Evolutionary conservation across 202 grass and related monocot genomes (phyloP).

Genomic region (Brachypodium distachyon): DNA sequence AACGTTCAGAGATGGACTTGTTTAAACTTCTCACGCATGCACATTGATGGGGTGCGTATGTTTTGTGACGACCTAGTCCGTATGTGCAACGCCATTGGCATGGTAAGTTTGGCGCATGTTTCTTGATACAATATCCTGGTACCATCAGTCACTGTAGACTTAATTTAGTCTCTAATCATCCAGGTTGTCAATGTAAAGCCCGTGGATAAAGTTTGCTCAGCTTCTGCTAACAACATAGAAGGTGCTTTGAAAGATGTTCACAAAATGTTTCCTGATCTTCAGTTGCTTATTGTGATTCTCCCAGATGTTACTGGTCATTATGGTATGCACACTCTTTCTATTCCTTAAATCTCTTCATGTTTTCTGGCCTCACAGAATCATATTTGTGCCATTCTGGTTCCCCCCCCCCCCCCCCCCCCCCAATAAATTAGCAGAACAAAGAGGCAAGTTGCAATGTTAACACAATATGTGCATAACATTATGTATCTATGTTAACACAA

Average conservation of each 20-base stretch:
- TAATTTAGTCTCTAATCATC: neutral
- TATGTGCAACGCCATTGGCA: constrained; percentile 76
- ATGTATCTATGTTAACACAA: no score
- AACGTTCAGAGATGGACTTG: constrained; percentile 53
- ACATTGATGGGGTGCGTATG: neutral
- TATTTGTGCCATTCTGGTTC: no score
- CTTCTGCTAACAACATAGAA: constrained; percentile 38
- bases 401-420: no score
- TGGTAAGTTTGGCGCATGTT: constrained; percentile 28
- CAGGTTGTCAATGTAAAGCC: constrained; percentile 50
- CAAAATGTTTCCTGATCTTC: constrained; percentile 15
- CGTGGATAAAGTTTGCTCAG: constrained; percentile 17
- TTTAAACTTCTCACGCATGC: constrained; percentile 45
- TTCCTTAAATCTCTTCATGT: no score
- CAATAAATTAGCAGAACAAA: no score
- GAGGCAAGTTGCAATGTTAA: no score
- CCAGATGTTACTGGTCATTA: constrained; percentile 45
- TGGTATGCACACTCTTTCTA: constrained; percentile 25
- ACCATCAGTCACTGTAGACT: neutral
- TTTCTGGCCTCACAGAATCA: no score
- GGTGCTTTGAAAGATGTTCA: constrained; percentile 45
- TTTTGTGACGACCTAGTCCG: constrained; percentile 37
- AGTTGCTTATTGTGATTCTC: constrained; percentile 70
- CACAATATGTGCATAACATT: no score
- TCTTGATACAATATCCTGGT: neutral